A percentile compares a stretch with the other conserved stretches of the same genome.
Evolutionary conservation across 108 stramenopile species (phyloP).

Genomic region (Chaetoceros muelleri): DNA sequence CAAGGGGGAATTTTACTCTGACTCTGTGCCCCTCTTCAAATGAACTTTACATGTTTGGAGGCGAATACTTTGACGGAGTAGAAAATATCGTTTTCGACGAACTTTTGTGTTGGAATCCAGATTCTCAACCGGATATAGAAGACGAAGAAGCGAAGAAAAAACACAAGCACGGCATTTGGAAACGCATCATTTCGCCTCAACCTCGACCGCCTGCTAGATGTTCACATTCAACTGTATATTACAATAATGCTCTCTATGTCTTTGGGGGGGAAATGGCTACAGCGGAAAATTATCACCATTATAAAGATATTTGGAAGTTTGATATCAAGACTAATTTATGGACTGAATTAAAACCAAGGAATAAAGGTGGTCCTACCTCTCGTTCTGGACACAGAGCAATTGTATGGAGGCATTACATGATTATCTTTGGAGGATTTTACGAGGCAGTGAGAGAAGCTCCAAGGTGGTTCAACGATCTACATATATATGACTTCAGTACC

Average conservation of each 20-base stretch:
- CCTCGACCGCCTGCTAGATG: slow-evolving; percentile 84
- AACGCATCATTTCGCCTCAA: slow-evolving; percentile 50
- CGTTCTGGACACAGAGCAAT: slow-evolving; percentile 84
- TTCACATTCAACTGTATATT: slow-evolving; percentile 86
- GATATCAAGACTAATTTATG: slow-evolving; percentile 71
- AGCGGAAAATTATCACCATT: slow-evolving; percentile 92
- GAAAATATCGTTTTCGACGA: slow-evolving; percentile 89
- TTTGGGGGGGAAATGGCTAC: slow-evolving; percentile 93
- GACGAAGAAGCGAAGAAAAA: slow-evolving; percentile 16
- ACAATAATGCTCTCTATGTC: slow-evolving; percentile 82
- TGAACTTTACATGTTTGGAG: slow-evolving; percentile 86
- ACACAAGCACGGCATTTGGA: slow-evolving; percentile 49
- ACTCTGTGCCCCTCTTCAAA: slow-evolving; percentile 41
- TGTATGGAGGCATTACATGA: slow-evolving; percentile 89
- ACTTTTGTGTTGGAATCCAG: slow-evolving; percentile 62
- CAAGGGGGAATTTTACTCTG: slow-evolving; percentile 73
- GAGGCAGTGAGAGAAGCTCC: slow-evolving; percentile 70
- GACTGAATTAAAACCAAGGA: slow-evolving; percentile 60
- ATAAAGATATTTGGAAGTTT: slow-evolving; percentile 88
- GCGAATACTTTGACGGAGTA: slow-evolving; percentile 92
- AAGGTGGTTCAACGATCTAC: slow-evolving; percentile 74
- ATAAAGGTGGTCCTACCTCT: slow-evolving; percentile 52
- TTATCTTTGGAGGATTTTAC: slow-evolving; percentile 94
- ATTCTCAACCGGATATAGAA: slow-evolving; percentile 20
- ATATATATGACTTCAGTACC: slow-evolving; percentile 69